phyloP scores from a whole-genome alignment of 2,329 filamentous ascomycete genomes.

The Ceratocystis cubensis region DNA sequence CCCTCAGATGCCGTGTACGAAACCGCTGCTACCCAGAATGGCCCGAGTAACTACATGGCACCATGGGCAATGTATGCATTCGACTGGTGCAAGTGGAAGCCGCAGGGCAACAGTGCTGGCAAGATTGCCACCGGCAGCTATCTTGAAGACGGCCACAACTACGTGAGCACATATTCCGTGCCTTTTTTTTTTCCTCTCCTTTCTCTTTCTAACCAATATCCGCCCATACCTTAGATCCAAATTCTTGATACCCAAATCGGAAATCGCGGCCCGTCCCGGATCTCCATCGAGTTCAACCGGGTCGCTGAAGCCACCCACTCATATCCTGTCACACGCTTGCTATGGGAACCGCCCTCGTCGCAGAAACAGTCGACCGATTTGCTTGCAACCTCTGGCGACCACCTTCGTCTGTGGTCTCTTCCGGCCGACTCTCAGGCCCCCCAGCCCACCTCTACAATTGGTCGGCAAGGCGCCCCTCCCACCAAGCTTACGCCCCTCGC shows the following conservation, averaged over 20 bases:
- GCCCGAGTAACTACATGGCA: constrained; percentile 85
- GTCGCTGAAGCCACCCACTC: constrained; percentile 95
- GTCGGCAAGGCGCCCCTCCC: constrained; percentile 46
- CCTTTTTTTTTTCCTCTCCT: constrained; percentile 17
- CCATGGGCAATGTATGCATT: constrained; percentile 95
- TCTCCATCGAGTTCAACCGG: constrained; percentile 79
- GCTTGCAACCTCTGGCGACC: constrained; percentile 86
- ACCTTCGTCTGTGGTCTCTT: constrained; percentile 85
- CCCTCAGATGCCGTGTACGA: constrained; percentile 64
- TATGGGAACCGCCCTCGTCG: constrained; percentile 92
- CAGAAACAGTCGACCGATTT: constrained; percentile 94
- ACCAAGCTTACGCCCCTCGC: constrained; percentile 85
- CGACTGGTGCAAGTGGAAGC: constrained; percentile 98
- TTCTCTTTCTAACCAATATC: constrained; percentile 1
- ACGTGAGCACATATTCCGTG: constrained; percentile 43
- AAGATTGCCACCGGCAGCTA: constrained; percentile 95
- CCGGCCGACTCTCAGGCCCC: constrained; percentile 49
- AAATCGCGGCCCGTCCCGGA: constrained; percentile 57
- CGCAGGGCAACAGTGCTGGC: constrained; percentile 65
- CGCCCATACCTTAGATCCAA: constrained; percentile 58
- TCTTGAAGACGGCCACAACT: constrained; percentile 95
- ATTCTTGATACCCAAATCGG: constrained; percentile 79
- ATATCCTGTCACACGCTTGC: constrained; percentile 85
- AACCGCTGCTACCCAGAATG: constrained; percentile 47
- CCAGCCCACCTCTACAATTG: constrained; percentile 53